phyloP scores from a whole-genome alignment of 495 filamentous ascomycete genomes.

The Lichina pygmaea region DNA sequence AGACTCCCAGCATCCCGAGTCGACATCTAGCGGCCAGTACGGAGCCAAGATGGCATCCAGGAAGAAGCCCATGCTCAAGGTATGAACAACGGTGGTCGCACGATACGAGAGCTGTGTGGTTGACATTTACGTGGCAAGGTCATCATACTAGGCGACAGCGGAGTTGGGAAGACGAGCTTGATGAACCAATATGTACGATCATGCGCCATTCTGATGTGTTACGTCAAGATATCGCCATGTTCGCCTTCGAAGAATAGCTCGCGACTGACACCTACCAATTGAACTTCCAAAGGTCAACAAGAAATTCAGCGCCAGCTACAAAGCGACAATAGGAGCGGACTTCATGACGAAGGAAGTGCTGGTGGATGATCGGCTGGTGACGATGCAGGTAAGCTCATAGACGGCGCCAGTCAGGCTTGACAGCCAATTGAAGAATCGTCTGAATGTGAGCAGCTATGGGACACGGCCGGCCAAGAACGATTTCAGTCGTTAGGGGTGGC shows the following conservation, averaged over 20 bases:
- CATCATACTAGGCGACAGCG: conserved; percentile 94
- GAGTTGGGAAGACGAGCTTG: conserved; percentile 95
- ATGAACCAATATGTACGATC: conserved; percentile 98
- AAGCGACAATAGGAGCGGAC: conserved; percentile 95
- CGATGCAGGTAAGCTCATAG: conserved; percentile 60
- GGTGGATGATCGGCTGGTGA: conserved; percentile 88
- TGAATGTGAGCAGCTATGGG: conserved; percentile 53
- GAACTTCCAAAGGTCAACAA: conserved; percentile 64
- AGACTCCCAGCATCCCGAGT: conserved; percentile 2
- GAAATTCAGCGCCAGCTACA: conserved; percentile 98
- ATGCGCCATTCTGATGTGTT: background rate
- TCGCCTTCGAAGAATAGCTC: background rate
- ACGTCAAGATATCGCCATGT: background rate
- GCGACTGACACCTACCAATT: background rate
- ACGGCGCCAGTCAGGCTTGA: background rate
- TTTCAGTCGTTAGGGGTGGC: conserved; percentile 96
- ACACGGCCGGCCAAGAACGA: conserved; percentile 91
- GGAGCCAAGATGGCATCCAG: conserved; percentile 43
- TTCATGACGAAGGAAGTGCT: conserved; percentile 96
- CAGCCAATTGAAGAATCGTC: background rate
- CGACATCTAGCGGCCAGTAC: no score
- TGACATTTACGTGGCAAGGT: conserved; percentile 25
- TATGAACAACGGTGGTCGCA: conserved; percentile 10
- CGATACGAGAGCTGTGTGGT: no score
- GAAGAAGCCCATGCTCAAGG: conserved; percentile 96